These are phyloP conservation scores for Annona squamosa DNA, from an alignment of 164 flowering plant species.

Conservation along the genomic window DNA sequence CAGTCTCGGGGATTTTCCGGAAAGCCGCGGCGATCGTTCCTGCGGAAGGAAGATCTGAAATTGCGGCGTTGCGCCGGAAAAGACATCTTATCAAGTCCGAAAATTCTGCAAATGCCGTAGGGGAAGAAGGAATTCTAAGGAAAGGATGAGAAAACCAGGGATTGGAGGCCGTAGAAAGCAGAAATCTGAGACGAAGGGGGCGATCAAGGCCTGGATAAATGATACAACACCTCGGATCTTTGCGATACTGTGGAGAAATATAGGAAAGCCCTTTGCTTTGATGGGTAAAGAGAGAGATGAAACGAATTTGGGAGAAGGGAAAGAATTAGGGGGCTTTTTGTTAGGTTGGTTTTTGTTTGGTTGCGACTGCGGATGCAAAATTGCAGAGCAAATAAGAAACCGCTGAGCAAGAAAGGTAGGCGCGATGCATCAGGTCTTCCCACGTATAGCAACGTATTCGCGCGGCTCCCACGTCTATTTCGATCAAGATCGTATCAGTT, in stretches of 20 bases:
- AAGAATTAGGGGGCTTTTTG: too few species aligned
- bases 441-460: too few species aligned
- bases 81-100: slow-evolving; percentile 28
- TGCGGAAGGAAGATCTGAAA: slow-evolving; percentile 10
- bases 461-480: too few species aligned
- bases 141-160: not conserved
- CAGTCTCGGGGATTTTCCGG: slow-evolving; percentile 23
- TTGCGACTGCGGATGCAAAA: too few species aligned
- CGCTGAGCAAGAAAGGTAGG: too few species aligned
- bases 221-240: not conserved
- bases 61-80: slow-evolving; percentile 19
- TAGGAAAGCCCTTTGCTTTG: too few species aligned
- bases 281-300: too few species aligned
- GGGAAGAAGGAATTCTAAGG: not conserved
- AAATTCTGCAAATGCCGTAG: not conserved
- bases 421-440: too few species aligned
- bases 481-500: too few species aligned
- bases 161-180: not conserved
- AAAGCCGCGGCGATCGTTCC: slow-evolving; percentile 13
- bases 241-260: not conserved
- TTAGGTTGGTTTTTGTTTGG: too few species aligned
- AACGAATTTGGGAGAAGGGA: too few species aligned
- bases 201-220: not conserved
- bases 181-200: not conserved
- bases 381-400: too few species aligned